Conservation (phyloP, 495 filamentous ascomycete genomes). For the Acidiella bohemica region DNA sequence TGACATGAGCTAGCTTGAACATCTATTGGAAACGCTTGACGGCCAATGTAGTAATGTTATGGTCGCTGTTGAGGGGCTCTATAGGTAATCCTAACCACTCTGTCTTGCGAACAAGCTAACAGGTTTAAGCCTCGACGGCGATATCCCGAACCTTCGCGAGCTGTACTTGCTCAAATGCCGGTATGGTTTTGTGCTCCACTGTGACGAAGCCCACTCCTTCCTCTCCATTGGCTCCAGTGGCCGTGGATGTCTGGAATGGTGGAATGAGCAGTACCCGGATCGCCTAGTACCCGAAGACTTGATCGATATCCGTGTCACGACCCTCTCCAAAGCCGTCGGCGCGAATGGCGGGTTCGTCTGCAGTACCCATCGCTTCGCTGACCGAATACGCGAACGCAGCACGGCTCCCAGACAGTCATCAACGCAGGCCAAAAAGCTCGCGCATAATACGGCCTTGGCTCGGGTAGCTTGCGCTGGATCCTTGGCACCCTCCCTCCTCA, state of each 20-base stretch:
- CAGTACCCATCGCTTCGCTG: neutral
- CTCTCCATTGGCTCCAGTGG: neutral
- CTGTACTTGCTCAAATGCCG: neutral
- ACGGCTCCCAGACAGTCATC: neutral
- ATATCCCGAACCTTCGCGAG: neutral
- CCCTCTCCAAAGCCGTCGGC: constrained; percentile 3
- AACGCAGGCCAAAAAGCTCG: neutral
- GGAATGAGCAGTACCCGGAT: constrained; percentile 1
- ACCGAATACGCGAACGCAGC: neutral
- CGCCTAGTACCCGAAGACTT: neutral
- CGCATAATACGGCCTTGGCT: neutral
- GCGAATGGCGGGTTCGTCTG: neutral
- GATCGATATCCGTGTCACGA: constrained; percentile 1
- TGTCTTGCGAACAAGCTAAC: neutral
- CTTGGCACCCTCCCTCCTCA: constrained; percentile 2
- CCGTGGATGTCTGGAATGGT: constrained; percentile 5
- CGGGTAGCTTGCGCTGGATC: constrained; percentile 2
- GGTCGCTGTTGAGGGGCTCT: constrained; percentile 1
- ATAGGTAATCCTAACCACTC: neutral
- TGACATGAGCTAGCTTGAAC: constrained; percentile 2
- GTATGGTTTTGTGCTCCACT: neutral
- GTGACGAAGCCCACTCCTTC: constrained; percentile 6
- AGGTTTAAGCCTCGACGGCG: neutral
- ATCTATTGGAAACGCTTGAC: neutral
- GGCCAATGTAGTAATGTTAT: neutral